phyloP scores from a whole-genome alignment of 768 basidiomycete species.

The Trametes elegans region DNA sequence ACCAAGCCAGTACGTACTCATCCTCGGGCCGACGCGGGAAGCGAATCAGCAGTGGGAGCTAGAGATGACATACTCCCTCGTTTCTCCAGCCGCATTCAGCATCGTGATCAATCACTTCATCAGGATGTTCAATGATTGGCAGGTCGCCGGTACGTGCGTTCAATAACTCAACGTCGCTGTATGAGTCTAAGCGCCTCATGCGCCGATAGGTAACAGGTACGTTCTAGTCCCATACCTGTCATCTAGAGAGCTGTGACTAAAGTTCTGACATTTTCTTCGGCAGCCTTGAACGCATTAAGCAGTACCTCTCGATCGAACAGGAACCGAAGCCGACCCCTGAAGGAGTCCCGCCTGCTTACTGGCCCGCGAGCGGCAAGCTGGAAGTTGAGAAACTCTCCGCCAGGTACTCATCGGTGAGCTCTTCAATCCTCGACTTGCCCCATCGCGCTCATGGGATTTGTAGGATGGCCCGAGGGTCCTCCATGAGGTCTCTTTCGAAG shows the following conservation, averaged over 20 bases:
- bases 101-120: conserved; percentile 48
- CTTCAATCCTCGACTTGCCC: too few species aligned
- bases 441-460: not conserved
- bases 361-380: conserved; percentile 57
- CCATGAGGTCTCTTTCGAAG: conserved; percentile 45
- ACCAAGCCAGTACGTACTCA: conserved; percentile 35
- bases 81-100: conserved; percentile 49
- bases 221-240: not conserved
- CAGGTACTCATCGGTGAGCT: conserved; percentile 37
- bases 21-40: too few species aligned
- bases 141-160: conserved; percentile 36
- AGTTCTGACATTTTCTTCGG: not conserved
- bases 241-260: too few species aligned
- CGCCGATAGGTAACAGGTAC: not conserved
- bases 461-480: conserved; percentile 49
- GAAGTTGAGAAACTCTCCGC: conserved; percentile 52
- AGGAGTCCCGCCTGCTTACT: conserved; percentile 57
- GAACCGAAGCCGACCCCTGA: conserved; percentile 35
- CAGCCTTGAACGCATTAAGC: conserved; percentile 49
- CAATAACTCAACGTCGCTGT: not conserved
- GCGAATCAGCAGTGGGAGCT: too few species aligned
- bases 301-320: conserved; percentile 53
- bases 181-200: too few species aligned
- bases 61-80: conserved; percentile 34
- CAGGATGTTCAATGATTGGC: conserved; percentile 39